Evolutionary conservation across 2,329 filamentous ascomycete genomes (phyloP), one percentile per base, ranked within the genome.

Genomic region (Diaporthe destruens): DNA sequence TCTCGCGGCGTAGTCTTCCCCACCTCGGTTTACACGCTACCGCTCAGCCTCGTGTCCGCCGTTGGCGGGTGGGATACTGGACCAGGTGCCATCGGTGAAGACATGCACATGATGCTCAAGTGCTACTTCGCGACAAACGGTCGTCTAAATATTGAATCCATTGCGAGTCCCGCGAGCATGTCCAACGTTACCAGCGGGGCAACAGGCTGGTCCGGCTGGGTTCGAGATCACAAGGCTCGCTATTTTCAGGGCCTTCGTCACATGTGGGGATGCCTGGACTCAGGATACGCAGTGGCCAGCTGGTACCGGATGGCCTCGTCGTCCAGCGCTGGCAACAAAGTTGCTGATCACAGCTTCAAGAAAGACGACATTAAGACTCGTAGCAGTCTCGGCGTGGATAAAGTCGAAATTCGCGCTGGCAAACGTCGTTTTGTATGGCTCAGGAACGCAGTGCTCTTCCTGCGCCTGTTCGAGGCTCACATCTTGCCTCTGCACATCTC

Each of bases 71-170:
- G 65, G 65, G 65, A 68, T 18, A 55, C 65, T 29, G 65, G 65
- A n/a, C 65, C 65, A 55, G 65, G 49, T 1, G 65, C 65, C 11
- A 68, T 68, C 6, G 65, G 65, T 6, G 65, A 68, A 14, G 65
- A 55, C 16, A 32, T 68, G 49, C 65, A 68, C 36, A 68, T 68
- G 65, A 68, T 68, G 65, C 49, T 68, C 65, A 68, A 68, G 65
- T 68, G 65, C 65, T 68, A 68, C 16, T 68, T 68, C 29, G 49
- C 65, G 16, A 68, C 49, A 2, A 68, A 68, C 2, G 65, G 65
- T 6, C 49, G 20, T n/a, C 18, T 68, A 0, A 55, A 68, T 16
- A 68, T 68, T 23, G 65, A 68, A 44, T 68, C 65, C 5, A 32
- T 68, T 9, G n/a, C 65, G 14, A 68, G 65, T 16, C 65, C 65